Percentiles rank a stretch among this genome's conserved stretches.
Evolutionary conservation across 179 eudicot species (phyloP).

Genomic region (Camellia oleifera): DNA sequence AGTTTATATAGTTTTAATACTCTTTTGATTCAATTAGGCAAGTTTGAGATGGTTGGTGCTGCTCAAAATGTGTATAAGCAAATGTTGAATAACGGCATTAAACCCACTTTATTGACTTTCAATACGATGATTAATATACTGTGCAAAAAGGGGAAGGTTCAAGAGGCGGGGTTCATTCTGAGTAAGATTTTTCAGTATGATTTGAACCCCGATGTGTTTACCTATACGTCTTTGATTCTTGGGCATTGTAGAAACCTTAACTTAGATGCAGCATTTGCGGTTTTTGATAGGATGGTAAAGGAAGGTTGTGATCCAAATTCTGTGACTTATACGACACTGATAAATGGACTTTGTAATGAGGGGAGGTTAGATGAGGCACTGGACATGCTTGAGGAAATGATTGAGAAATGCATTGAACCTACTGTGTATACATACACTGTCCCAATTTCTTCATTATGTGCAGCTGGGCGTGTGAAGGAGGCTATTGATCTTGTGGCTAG

Average conservation of each 20-base stretch:
- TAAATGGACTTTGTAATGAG: slow-evolving; percentile 61
- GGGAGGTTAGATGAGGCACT: slow-evolving; percentile 62
- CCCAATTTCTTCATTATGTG: slow-evolving; percentile 54
- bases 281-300: slow-evolving; percentile 58
- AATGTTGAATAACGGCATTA: slow-evolving; percentile 46
- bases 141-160: slow-evolving; percentile 62
- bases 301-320: slow-evolving; percentile 57
- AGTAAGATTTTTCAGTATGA: slow-evolving; percentile 42
- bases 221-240: slow-evolving; percentile 63
- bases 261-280: slow-evolving; percentile 47
- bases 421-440: slow-evolving; percentile 60
- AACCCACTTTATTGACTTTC: slow-evolving; percentile 62
- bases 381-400: slow-evolving; percentile 56
- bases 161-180: slow-evolving; percentile 49
- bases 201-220: slow-evolving; percentile 60
- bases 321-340: slow-evolving; percentile 53
- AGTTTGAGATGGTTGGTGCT: slow-evolving; percentile 50
- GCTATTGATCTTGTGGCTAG: slow-evolving; percentile 46
- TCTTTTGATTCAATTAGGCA: slow-evolving; percentile 60
- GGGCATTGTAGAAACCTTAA: slow-evolving; percentile 59
- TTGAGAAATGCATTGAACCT: slow-evolving; percentile 56
- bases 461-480: slow-evolving; percentile 45
- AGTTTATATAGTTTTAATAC: slow-evolving; percentile 62
- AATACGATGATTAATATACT: slow-evolving; percentile 69
- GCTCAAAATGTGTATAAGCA: slow-evolving; percentile 47